Base-by-base conservation (phyloP, 108 stramenopile species). In the Nitzschia inconspicua region DNA sequence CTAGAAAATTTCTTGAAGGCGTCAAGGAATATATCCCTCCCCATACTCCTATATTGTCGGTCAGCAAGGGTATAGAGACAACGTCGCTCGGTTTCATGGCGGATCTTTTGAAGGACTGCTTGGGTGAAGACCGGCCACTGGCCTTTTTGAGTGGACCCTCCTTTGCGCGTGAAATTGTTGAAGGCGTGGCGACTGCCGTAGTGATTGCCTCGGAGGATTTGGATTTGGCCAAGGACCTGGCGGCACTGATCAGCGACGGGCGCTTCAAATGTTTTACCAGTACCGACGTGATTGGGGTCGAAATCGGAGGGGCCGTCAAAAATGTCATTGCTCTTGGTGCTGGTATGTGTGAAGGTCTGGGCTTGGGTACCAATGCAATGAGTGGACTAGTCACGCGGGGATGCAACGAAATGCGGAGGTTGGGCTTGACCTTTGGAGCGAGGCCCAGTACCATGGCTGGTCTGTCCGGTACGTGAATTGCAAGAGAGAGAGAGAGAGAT, bases 241-340 rank as follows among this genome's bases (percentile, higher is more conserved):
- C 95, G 14, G 63, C 76, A n/a, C 53, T 96, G 0, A 57, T 98
- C 51, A 68, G 76, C 4, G 84, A 87, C 39, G 89, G 88, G 32
- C 73, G 81, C 22, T 96, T 98, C 73, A 79, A 88, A 13, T 84
- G 84, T 5, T 97, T 94, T 74, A 96, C 95, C 6, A 73, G 86
- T 31, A 50, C 78, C 30, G 95, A 96, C 76, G 95, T 96, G 3
- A 78, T 93, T 57, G 97, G 97, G 20, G 92, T 98, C 20, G 97
- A 98, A 72, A 85, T 98, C 65, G 97, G 97, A 13, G 97, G 97
- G 9, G 95, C 95, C 13, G 94, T 96, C 47, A 98, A 98, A 64
- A 98, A 98, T 75, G 97, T 98, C 23, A 94, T 98, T 68, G 97
- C 97, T 0, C 65, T 98, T 24, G 97, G 95, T 5, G 97, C 97